Conservation (phyloP, 2,329 filamentous ascomycete species). For the Aspergillus sp. region DNA sequence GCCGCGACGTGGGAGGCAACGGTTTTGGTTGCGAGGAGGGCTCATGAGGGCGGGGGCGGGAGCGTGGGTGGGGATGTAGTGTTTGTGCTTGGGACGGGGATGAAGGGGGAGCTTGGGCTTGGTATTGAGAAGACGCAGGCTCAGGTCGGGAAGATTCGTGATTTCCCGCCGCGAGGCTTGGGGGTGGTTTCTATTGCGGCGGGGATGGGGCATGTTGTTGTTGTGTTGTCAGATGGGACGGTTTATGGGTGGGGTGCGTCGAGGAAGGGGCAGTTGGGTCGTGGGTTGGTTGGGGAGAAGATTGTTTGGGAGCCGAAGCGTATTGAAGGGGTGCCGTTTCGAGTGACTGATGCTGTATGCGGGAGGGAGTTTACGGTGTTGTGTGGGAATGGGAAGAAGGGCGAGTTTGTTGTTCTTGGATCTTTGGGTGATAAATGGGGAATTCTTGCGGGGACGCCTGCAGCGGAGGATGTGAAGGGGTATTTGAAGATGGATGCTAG, state of each 20-base stretch:
- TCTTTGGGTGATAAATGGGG: conserved; percentile 66
- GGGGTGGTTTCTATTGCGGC: conserved; percentile 66
- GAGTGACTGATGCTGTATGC: conserved; percentile 67
- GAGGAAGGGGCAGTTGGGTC: conserved; percentile 79
- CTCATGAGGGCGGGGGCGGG: no score
- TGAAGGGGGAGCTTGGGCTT: conserved; percentile 71
- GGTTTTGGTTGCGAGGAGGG: conserved; percentile 51
- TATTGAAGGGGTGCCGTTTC: conserved; percentile 61
- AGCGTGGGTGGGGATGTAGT: conserved; percentile 37
- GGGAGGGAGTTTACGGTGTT: conserved; percentile 85
- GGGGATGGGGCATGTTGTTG: conserved; percentile 75
- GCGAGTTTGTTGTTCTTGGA: conserved; percentile 67
- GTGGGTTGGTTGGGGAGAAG: conserved; percentile 45
- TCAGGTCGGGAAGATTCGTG: conserved; percentile 48
- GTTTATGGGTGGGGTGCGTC: conserved; percentile 88
- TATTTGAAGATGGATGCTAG: conserved; percentile 70
- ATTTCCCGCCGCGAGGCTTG: conserved; percentile 64
- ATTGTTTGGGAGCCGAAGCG: conserved; percentile 61
- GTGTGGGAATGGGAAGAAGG: conserved; percentile 53
- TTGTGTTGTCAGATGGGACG: conserved; percentile 70
- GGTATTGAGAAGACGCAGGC: conserved; percentile 40
- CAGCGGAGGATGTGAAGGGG: conserved; percentile 38
- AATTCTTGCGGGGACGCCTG: conserved; percentile 59
- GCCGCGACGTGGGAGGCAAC: conserved; percentile 80
- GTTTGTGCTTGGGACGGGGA: conserved; percentile 65